A percentile compares a stretch with the other conserved stretches of the same genome.
phyloP scores from a whole-genome alignment of 106 monocot species.

The Iris macrosiphon region DNA sequence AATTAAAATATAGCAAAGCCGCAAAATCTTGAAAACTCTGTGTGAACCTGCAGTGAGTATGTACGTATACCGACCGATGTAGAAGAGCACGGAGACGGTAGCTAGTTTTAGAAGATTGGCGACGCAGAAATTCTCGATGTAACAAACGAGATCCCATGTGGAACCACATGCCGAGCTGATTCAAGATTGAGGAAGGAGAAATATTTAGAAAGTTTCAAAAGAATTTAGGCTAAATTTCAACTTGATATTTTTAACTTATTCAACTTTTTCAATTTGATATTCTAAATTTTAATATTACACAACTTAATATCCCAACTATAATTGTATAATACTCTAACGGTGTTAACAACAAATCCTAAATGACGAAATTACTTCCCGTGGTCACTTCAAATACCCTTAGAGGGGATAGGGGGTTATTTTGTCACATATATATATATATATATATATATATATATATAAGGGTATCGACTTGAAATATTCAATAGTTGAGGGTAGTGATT shows the following conservation, averaged over 20 bases:
- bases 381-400: too few species aligned
- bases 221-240: neutral
- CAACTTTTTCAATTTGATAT: too few species aligned
- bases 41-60: neutral
- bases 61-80: conserved; percentile 31
- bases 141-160: conserved; percentile 89
- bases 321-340: neutral
- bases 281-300: too few species aligned
- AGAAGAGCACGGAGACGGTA: conserved; percentile 53
- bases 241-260: too few species aligned
- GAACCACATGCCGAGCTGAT: conserved; percentile 63
- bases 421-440: too few species aligned
- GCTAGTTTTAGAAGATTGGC: conserved; percentile 61
- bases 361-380: too few species aligned
- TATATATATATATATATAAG: too few species aligned
- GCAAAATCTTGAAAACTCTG: too few species aligned
- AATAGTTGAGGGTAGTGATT: too few species aligned
- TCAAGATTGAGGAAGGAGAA: neutral
- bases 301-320: neutral
- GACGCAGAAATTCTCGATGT: conserved; percentile 90
- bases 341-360: too few species aligned
- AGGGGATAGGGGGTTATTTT: too few species aligned
- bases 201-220: neutral
- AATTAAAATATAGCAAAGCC: neutral
- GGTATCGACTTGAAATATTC: too few species aligned